Evolutionary conservation across 2,329 filamentous ascomycete genomes (phyloP).

Genomic region (Xylariaceae sp.): DNA sequence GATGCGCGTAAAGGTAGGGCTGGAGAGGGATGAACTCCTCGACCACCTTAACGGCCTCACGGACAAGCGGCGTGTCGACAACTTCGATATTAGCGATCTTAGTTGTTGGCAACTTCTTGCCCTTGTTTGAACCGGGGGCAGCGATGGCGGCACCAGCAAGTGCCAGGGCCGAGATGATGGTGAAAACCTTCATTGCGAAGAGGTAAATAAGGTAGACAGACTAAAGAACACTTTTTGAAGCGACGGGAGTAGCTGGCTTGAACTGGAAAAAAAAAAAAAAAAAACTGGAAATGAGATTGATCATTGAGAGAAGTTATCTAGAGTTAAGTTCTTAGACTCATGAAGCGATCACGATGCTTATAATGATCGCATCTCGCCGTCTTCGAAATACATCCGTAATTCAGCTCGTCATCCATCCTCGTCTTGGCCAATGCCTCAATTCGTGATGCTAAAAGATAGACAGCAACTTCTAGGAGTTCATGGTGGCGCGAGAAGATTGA

Average conservation of each 20-base stretch:
- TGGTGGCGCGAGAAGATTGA: too few relatives aligned
- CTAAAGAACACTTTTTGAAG: not conserved
- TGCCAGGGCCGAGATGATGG: conserved; percentile 11
- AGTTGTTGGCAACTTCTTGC: conserved; percentile 15
- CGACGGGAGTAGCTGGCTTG: not conserved
- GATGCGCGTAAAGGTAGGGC: conserved; percentile 18
- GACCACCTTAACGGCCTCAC: conserved; percentile 10
- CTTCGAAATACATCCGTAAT: too few relatives aligned
- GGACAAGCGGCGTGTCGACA: conserved; percentile 16
- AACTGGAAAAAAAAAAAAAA: not conserved
- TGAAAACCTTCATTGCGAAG: conserved; percentile 14
- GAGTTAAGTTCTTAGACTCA: too few relatives aligned
- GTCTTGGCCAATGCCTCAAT: too few relatives aligned
- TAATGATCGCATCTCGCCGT: too few relatives aligned
- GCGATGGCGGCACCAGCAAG: conserved; percentile 12
- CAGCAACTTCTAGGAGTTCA: too few relatives aligned
- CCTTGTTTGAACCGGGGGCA: conserved; percentile 1
- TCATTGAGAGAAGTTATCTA: too few relatives aligned
- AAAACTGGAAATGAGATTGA: not conserved
- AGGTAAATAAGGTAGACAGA: not conserved
- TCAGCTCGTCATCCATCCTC: too few relatives aligned
- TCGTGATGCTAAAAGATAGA: too few relatives aligned
- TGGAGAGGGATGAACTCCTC: conserved; percentile 21
- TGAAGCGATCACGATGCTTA: too few relatives aligned
- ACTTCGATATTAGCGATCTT: conserved; percentile 19